Base-by-base conservation (phyloP, 768 basidiomycete species). In the Chiua virens region DNA sequence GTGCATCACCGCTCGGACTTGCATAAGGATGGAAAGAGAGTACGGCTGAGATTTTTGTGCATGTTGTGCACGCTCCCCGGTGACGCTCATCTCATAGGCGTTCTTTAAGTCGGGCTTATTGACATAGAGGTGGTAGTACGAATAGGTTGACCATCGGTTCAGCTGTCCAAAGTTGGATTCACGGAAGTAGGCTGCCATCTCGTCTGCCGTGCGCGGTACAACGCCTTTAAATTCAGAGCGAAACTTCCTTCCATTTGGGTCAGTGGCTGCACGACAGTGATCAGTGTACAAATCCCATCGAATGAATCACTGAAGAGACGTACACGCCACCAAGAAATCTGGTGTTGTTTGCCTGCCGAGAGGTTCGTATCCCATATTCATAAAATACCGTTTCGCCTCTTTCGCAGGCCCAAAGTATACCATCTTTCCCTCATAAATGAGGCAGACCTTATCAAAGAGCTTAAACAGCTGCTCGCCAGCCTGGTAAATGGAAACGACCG, bases 401-500 rank as follows among this genome's bases (percentile, higher is more conserved):
- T 67, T 62, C 11, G 78, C 76, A 5, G 76, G 75, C 3, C 85
- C 85, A 49, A 76, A 84, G 70, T 79, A 86, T 32, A 75, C 75
- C 69, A 79, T 77, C 36, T 68, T 71, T 21, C 83, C 80, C 42
- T 79, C 79, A 60, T 79, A 73, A 58, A 86, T 72, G 42, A 86
- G 74, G 56, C 79, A 77, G 15, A 86, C 82, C 61, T 86, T 86
- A 75, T 88, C 85, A 58, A 88, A 93, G 38, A 77, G 72, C 20
- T 78, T 51, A 52, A 83, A 86, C 0, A 86, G 63, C 3, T 75
- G 74, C 63, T 92, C 88, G 44, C 85, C 85, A 8, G 88, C 91
- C 68, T 93, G 91, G 68, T 93, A 92, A 34, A 94, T 80, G 1
- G 88, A 86, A n/a, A 89, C 87, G 50, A 93, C 78, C 0, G 85